Evolutionary conservation across 306 rosid genomes (phyloP).

Genomic region (Vigna hirtella): DNA sequence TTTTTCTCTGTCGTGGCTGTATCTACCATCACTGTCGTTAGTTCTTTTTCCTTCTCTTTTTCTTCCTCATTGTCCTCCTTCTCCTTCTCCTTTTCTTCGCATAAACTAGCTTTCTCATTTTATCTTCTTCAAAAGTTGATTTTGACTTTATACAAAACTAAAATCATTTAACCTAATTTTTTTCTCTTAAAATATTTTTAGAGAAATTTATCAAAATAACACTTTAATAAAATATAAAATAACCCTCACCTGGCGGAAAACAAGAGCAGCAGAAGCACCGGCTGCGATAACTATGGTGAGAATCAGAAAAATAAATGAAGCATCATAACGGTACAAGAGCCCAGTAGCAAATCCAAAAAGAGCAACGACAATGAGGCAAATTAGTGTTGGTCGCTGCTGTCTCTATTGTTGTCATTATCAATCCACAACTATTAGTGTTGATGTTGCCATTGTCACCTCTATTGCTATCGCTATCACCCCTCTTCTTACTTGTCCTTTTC

Average conservation of each 20-base stretch:
- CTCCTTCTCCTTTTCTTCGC: no score
- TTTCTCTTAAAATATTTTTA: neutral
- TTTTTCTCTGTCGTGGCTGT: no score
- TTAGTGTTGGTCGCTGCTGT: neutral
- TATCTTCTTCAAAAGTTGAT: neutral
- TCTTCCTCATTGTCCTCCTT: no score
- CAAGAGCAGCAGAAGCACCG: conserved; percentile 67
- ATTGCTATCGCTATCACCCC: no score
- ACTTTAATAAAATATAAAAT: conserved; percentile 13
- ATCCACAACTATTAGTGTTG: no score
- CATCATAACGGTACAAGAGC: conserved; percentile 60
- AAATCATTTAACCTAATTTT: neutral
- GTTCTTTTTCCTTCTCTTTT: no score
- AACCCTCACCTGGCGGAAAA: conserved; percentile 74
- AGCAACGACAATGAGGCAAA: conserved; percentile 73
- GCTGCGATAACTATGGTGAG: conserved; percentile 58
- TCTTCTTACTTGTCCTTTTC: no score
- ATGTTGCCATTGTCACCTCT: no score
- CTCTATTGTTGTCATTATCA: no score
- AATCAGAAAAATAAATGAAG: conserved; percentile 56
- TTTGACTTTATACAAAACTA: neutral
- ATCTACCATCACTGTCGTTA: no score
- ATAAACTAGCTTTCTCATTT: neutral
- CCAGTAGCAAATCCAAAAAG: conserved; percentile 84
- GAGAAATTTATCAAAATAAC: neutral